Percentiles rank a stretch among this genome's conserved stretches.
phyloP scores from a whole-genome alignment of 1,139 yeast species.

The Keqinozyma sinolaborantium region DNA sequence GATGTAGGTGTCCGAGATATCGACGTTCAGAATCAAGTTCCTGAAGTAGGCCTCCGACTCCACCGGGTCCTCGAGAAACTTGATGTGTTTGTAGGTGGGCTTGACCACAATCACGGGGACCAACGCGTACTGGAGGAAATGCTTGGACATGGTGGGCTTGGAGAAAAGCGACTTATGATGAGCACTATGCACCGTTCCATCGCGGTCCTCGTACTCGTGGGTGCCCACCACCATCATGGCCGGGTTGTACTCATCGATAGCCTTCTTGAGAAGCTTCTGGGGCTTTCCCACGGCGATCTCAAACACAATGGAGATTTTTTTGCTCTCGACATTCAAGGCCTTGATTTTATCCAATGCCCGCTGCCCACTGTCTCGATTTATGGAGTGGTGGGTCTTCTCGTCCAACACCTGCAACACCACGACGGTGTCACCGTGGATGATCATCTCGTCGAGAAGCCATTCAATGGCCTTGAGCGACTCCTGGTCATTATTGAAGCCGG shows the following conservation, averaged over 20 bases:
- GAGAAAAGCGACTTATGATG: slow-evolving; percentile 41
- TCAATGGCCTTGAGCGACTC: slow-evolving; percentile 59
- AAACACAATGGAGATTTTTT: slow-evolving; percentile 50
- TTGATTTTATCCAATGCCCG: slow-evolving; percentile 40
- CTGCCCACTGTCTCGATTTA: slow-evolving; percentile 31
- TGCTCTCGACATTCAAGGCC: slow-evolving; percentile 41
- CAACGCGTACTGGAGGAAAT: slow-evolving; percentile 62
- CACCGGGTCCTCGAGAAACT: slow-evolving; percentile 20
- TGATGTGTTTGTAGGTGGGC: slow-evolving; percentile 46
- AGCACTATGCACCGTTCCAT: slow-evolving; percentile 29
- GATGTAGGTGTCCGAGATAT: slow-evolving; percentile 14
- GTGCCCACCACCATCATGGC: slow-evolving; percentile 65
- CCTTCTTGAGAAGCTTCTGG: slow-evolving; percentile 49
- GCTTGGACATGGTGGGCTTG: slow-evolving; percentile 52
- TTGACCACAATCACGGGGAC: slow-evolving; percentile 70
- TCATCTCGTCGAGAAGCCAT: slow-evolving; percentile 66
- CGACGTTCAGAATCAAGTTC: slow-evolving; percentile 24
- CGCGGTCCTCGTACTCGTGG: slow-evolving; percentile 32
- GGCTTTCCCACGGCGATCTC: slow-evolving; percentile 66
- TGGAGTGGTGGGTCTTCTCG: slow-evolving; percentile 24
- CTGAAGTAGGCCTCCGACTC: slow-evolving; percentile 28
- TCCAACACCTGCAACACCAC: slow-evolving; percentile 60
- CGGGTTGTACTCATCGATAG: slow-evolving; percentile 61
- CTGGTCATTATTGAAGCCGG: slow-evolving; percentile 57
- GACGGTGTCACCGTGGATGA: slow-evolving; percentile 62